These are phyloP conservation scores for Zasmidium angulare DNA, from an alignment of 2,329 filamentous ascomycete genomes.

Conservation along the genomic window DNA sequence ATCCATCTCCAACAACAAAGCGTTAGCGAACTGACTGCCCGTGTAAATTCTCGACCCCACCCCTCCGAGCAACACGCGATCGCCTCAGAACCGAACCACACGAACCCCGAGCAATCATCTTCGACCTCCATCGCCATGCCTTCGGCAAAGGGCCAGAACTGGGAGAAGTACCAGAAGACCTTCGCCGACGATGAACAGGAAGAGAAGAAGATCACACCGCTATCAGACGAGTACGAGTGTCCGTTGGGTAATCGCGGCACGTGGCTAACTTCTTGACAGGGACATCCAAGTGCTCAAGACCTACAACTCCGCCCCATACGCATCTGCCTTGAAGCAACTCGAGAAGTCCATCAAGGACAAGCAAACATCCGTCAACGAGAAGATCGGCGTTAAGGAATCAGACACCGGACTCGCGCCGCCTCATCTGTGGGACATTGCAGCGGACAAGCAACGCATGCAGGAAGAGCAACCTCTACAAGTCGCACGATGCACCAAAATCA, in stretches of 20 bases:
- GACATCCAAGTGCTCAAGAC: slow-evolving; percentile 99
- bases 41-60: too few relatives aligned
- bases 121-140: slow-evolving; percentile 62
- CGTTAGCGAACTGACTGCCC: too few relatives aligned
- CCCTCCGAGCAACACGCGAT: too few relatives aligned
- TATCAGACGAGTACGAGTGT: slow-evolving; percentile 84
- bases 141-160: slow-evolving; percentile 83
- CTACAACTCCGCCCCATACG: slow-evolving; percentile 95
- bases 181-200: slow-evolving; percentile 95
- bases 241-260: neutral
- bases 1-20: too few relatives aligned
- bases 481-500: slow-evolving; percentile 98
- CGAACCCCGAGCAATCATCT: neutral
- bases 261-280: slow-evolving; percentile 50
- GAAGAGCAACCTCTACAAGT: slow-evolving; percentile 98
- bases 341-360: slow-evolving; percentile 99
- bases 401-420: slow-evolving; percentile 97
- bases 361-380: slow-evolving; percentile 96
- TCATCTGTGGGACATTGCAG: slow-evolving; percentile 97
- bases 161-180: slow-evolving; percentile 99
- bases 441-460: slow-evolving; percentile 96
- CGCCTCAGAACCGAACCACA: too few relatives aligned
- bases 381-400: slow-evolving; percentile 90
- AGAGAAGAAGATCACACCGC: slow-evolving; percentile 98
- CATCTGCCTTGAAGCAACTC: slow-evolving; percentile 88